phyloP scores from a whole-genome alignment of 306 rosid genomes.

The Acacia confusa region DNA sequence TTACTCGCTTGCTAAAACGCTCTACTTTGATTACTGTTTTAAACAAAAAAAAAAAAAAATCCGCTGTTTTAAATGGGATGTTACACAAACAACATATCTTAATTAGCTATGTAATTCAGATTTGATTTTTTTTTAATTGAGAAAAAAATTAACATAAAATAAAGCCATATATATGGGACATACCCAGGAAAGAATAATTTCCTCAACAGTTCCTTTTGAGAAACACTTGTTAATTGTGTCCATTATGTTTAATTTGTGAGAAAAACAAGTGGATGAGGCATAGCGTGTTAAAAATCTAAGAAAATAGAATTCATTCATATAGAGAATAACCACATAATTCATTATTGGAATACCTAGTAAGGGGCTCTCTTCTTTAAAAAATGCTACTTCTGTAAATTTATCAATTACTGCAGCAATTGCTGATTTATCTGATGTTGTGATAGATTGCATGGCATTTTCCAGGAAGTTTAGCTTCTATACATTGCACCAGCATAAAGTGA shows the following conservation, averaged over 20 bases:
- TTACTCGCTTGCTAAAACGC: too few relatives aligned
- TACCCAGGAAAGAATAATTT: conserved; percentile 3
- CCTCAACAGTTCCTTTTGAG: neutral
- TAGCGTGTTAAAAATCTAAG: neutral
- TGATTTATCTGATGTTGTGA: neutral
- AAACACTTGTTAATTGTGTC: conserved; percentile 8
- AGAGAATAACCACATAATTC: neutral
- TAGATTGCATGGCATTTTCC: neutral
- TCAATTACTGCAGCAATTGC: neutral
- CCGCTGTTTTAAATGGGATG: too few relatives aligned
- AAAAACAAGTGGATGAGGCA: neutral
- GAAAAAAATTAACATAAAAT: neutral
- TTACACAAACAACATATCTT: neutral
- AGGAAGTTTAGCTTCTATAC: neutral
- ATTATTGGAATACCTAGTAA: neutral
- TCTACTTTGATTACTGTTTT: too few relatives aligned
- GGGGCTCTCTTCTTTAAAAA: neutral
- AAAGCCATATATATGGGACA: neutral
- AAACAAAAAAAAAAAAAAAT: too few relatives aligned
- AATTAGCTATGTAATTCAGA: neutral
- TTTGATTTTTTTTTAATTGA: neutral
- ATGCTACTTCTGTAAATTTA: neutral
- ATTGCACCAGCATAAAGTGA: neutral
- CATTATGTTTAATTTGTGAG: neutral
- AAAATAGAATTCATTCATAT: neutral